Evolutionary conservation across 345 rosid species (phyloP).

Genomic region (Jatropha curcas): DNA sequence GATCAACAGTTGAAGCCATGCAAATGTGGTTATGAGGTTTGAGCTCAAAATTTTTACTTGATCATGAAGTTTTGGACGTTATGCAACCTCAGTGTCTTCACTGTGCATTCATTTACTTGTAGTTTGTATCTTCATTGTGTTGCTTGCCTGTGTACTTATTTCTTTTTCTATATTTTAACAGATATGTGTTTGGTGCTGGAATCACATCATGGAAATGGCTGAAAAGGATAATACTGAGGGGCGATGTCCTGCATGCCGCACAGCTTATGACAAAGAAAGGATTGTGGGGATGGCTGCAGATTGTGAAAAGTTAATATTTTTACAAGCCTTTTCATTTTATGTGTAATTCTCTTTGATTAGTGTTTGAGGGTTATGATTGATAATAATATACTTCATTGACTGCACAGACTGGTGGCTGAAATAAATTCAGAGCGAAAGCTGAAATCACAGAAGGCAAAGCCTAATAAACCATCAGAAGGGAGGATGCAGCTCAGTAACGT

Average conservation of each 20-base stretch:
- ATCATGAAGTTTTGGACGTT: neutral
- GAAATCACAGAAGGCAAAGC: slow-evolving; percentile 67
- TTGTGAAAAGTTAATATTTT: slow-evolving; percentile 60
- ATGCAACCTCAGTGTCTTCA: neutral
- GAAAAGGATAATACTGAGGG: slow-evolving; percentile 83
- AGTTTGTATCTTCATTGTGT: neutral
- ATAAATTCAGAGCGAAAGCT: slow-evolving; percentile 56
- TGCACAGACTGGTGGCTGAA: slow-evolving; percentile 64
- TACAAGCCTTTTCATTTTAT: neutral
- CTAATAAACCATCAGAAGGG: slow-evolving; percentile 68
- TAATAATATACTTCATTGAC: neutral
- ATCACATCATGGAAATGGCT: slow-evolving; percentile 93
- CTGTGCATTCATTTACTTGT: neutral
- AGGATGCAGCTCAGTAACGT: slow-evolving; percentile 78
- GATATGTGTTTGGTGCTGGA: slow-evolving; percentile 99
- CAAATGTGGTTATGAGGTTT: slow-evolving; percentile 93
- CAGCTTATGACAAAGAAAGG: slow-evolving; percentile 82
- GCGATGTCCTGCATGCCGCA: slow-evolving; percentile 96
- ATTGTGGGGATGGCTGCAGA: slow-evolving; percentile 78
- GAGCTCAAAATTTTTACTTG: neutral
- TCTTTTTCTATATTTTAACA: slow-evolving; percentile 23
- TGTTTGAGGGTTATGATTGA: neutral
- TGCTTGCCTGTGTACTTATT: neutral
- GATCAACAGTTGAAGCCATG: slow-evolving; percentile 95
- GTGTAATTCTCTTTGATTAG: neutral